Conservation (phyloP, 1,284 basidiomycete species). For the Moniliophthora roreri region DNA sequence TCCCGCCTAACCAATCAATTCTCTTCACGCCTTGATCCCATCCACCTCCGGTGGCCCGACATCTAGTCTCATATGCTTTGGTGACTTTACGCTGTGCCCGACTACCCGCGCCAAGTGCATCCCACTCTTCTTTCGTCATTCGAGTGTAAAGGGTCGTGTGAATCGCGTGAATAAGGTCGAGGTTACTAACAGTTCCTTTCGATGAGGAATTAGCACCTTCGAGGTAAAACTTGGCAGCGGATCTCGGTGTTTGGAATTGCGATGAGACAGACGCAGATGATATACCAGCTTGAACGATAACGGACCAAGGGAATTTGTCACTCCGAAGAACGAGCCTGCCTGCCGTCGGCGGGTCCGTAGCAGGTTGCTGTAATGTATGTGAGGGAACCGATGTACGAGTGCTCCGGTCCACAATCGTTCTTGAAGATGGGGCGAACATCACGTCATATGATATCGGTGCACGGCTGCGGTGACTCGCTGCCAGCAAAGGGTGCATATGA, state of each 20-base stretch:
- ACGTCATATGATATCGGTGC: conserved; percentile 65
- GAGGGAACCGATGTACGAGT: conserved; percentile 55
- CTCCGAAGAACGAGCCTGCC: conserved; percentile 55
- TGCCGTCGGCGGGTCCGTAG: conserved; percentile 57
- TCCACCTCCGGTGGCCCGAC: conserved; percentile 59
- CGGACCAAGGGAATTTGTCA: conserved; percentile 61
- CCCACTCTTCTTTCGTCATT: conserved; percentile 68
- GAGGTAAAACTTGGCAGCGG: conserved; percentile 17
- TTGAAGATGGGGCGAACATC: conserved; percentile 53
- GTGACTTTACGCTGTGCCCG: conserved; percentile 53
- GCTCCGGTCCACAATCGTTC: conserved; percentile 55
- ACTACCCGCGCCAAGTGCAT: conserved; percentile 53
- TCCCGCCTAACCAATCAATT: conserved; percentile 64
- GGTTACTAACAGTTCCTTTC: conserved; percentile 48
- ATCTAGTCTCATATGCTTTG: conserved; percentile 62
- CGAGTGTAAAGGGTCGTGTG: conserved; percentile 54
- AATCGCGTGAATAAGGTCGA: conserved; percentile 62
- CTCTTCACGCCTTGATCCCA: conserved; percentile 68
- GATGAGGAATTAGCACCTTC: conserved; percentile 26
- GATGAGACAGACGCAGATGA: conserved; percentile 31
- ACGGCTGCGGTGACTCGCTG: conserved; percentile 49
- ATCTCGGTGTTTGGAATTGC: conserved; percentile 3
- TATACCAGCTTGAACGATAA: conserved; percentile 36
- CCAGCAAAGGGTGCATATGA: conserved; percentile 64
- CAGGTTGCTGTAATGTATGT: conserved; percentile 59